A percentile compares a stretch with the other conserved stretches of the same genome.
Evolutionary conservation across 2,329 filamentous ascomycete genomes (phyloP).

Genomic region (Neopestalotiopsis sp.): DNA sequence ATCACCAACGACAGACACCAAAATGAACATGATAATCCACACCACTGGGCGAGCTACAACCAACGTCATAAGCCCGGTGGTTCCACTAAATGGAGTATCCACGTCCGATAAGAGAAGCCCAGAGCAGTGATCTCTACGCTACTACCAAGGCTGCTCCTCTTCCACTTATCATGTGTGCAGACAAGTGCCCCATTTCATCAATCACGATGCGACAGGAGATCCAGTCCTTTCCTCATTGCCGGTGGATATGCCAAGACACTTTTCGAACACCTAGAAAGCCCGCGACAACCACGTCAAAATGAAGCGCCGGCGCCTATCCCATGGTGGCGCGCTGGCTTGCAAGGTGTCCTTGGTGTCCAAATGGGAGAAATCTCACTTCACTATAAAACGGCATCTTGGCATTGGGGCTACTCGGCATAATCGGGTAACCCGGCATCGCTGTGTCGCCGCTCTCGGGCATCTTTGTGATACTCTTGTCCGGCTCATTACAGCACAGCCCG

Average conservation of each 20-base stretch:
- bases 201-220: background rate
- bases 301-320: constrained; percentile 9
- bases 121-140: constrained; percentile 4
- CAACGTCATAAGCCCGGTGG: constrained; percentile 8
- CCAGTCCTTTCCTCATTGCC: constrained; percentile 6
- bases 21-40: background rate
- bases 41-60: background rate
- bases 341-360: constrained; percentile 5
- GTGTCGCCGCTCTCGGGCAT: background rate
- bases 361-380: constrained; percentile 1
- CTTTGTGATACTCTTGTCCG: background rate
- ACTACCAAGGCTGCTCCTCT: background rate
- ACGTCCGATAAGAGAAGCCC: constrained; percentile 11
- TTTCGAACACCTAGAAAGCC: constrained; percentile 9
- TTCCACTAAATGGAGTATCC: constrained; percentile 12
- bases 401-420: constrained; percentile 7
- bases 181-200: background rate
- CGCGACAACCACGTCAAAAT: constrained; percentile 7
- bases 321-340: background rate
- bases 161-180: constrained; percentile 2
- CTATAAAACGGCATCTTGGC: constrained; percentile 1
- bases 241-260: constrained; percentile 9
- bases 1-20: background rate
- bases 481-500: constrained; percentile 4
- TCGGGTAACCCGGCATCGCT: constrained; percentile 12